These are phyloP conservation scores for Massarina eburnea DNA, from an alignment of 2,329 filamentous ascomycete species.

Conservation along the genomic window DNA sequence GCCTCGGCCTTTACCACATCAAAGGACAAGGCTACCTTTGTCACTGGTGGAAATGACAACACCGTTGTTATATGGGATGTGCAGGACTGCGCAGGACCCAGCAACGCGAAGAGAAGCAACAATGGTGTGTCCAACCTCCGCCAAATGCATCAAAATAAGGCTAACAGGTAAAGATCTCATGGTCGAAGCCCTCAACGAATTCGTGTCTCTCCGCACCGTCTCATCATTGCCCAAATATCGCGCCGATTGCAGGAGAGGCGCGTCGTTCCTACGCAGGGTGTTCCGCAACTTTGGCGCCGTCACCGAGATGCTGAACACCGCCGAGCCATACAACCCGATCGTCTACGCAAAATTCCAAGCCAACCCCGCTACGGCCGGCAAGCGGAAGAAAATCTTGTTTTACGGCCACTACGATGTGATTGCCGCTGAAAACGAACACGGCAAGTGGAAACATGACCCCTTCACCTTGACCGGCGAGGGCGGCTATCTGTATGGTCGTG, in stretches of 20 bases:
- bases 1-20: constrained; percentile 75
- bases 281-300: constrained; percentile 91
- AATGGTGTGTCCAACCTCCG: constrained; percentile 51
- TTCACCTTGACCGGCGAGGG: constrained; percentile 88
- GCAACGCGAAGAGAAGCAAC: constrained; percentile 54
- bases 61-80: constrained; percentile 88
- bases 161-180: constrained; percentile 61
- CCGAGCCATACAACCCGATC: constrained; percentile 81
- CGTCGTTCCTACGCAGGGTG: constrained; percentile 83
- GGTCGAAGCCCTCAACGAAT: constrained; percentile 68
- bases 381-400: constrained; percentile 85
- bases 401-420: constrained; percentile 99
- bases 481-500: constrained; percentile 90
- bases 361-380: constrained; percentile 64
- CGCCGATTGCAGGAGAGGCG: constrained; percentile 89
- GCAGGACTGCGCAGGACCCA: constrained; percentile 54
- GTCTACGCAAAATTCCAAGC: constrained; percentile 86
- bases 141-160: constrained; percentile 16
- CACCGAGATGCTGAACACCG: constrained; percentile 79
- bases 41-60: constrained; percentile 92
- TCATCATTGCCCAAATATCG: constrained; percentile 84
- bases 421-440: constrained; percentile 77
- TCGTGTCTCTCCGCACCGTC: constrained; percentile 89
- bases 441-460: constrained; percentile 84
- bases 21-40: constrained; percentile 76